Evolutionary conservation across 352 stramenopile genomes (phyloP).

Genomic region (Globisporangium emineosum): DNA sequence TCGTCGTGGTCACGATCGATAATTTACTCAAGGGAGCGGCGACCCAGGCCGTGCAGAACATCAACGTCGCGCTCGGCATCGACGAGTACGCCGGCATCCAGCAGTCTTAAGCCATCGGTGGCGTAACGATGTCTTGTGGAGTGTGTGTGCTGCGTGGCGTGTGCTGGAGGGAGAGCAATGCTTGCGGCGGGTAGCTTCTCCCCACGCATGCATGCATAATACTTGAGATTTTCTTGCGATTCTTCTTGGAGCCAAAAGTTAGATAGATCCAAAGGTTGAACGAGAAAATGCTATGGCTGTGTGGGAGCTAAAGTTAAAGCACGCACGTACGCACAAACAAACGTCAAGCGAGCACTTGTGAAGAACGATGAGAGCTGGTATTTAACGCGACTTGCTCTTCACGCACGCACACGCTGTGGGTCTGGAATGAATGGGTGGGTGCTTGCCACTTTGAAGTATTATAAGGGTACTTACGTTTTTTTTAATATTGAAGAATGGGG

Average conservation of each 20-base stretch:
- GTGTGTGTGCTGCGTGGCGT: neutral
- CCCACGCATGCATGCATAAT: too few species aligned
- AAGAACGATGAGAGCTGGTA: neutral
- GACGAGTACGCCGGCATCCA: slow-evolving; percentile 82
- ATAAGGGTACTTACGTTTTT: neutral
- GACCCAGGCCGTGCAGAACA: slow-evolving; percentile 93
- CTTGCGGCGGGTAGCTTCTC: too few species aligned
- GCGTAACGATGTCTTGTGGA: neutral
- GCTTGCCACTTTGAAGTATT: too few species aligned
- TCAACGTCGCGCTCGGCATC: slow-evolving; percentile 91
- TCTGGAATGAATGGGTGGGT: too few species aligned
- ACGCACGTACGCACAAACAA: too few species aligned
- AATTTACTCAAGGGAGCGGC: slow-evolving; percentile 94
- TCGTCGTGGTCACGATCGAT: slow-evolving; percentile 90
- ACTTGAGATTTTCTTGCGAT: neutral
- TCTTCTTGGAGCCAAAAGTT: slow-evolving; percentile 6
- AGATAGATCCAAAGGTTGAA: slow-evolving; percentile 4
- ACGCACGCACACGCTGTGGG: too few species aligned
- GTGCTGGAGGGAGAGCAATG: too few species aligned
- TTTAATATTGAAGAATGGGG: slow-evolving; percentile 88
- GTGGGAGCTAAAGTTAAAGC: too few species aligned
- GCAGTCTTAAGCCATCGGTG: slow-evolving; percentile 2
- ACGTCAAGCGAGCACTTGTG: too few species aligned
- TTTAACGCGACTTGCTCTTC: too few species aligned
- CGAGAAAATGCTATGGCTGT: neutral